Conservation (phyloP, 2,329 filamentous ascomycete genomes). For the Ascochyta clinopodiicola region DNA sequence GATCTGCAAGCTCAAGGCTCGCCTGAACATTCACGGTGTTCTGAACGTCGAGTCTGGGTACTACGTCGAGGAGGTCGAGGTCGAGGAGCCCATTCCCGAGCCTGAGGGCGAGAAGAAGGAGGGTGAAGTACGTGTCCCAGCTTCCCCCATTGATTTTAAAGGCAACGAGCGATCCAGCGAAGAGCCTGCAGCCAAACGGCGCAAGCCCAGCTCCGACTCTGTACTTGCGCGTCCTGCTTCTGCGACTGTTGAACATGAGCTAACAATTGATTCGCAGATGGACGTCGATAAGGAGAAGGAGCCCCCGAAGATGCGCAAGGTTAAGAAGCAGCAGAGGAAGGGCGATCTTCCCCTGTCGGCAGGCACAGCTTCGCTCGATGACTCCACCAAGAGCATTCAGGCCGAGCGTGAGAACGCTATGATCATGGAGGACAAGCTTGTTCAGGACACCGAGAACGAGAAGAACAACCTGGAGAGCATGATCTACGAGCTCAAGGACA, state of each 20-base stretch:
- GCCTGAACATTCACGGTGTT: slow-evolving; percentile 94
- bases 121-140: slow-evolving; percentile 69
- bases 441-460: slow-evolving; percentile 97
- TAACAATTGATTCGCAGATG: slow-evolving; percentile 46
- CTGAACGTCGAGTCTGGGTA: slow-evolving; percentile 97
- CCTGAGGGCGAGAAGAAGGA: slow-evolving; percentile 69
- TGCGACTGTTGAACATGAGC: slow-evolving; percentile 28
- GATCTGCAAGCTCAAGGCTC: slow-evolving; percentile 99
- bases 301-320: slow-evolving; percentile 85
- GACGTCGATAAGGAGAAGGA: slow-evolving; percentile 50
- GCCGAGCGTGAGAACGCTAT: slow-evolving; percentile 86
- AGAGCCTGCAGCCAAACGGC: slow-evolving; percentile 43
- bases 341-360: slow-evolving; percentile 88
- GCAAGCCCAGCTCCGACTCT: slow-evolving; percentile 32
- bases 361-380: slow-evolving; percentile 81
- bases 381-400: slow-evolving; percentile 68
- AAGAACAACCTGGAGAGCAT: slow-evolving; percentile 99
- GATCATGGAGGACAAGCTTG: slow-evolving; percentile 98
- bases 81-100: slow-evolving; percentile 87
- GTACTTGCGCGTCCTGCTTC: slow-evolving; percentile 39
- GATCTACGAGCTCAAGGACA: slow-evolving; percentile 96
- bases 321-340: slow-evolving; percentile 99
- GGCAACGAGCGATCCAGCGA: slow-evolving; percentile 28
- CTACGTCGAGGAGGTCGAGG: slow-evolving; percentile 96
- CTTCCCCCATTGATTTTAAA: slow-evolving; percentile 31